Percentiles rank a stretch among this genome's conserved stretches.
Conservation (phyloP, 106 monocot genomes). For the Dendrobium catenatum region DNA sequence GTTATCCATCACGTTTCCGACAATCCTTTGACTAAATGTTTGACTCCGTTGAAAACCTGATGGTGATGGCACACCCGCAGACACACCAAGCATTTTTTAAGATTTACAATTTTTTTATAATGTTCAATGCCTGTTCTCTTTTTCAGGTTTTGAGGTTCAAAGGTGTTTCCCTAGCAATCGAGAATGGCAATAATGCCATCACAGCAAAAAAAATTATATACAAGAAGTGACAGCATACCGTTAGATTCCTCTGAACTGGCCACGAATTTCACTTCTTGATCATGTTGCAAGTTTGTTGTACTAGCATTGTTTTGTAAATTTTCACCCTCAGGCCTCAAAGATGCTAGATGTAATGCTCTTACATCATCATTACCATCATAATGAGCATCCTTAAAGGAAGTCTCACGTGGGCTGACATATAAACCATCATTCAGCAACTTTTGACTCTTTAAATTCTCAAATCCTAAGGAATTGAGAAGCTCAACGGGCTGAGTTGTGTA, state of each 20-base stretch:
- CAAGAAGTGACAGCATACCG: slow-evolving; percentile 34
- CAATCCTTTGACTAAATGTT: slow-evolving; percentile 85
- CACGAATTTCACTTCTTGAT: slow-evolving; percentile 24
- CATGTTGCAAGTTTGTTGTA: slow-evolving; percentile 14
- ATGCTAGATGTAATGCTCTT: slow-evolving; percentile 8
- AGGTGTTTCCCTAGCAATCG: not conserved
- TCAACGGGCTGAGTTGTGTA: slow-evolving; percentile 97
- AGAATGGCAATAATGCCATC: not conserved
- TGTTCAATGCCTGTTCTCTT: not conserved
- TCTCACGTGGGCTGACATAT: slow-evolving; percentile 21
- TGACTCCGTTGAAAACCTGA: slow-evolving; percentile 46
- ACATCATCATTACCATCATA: slow-evolving; percentile 23
- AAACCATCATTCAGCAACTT: slow-evolving; percentile 11
- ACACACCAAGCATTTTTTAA: not conserved
- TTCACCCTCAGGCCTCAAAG: slow-evolving; percentile 23
- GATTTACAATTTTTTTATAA: not conserved
- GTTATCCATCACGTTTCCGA: slow-evolving; percentile 89
- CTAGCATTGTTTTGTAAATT: slow-evolving; percentile 14
- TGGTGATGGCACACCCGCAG: slow-evolving; percentile 34
- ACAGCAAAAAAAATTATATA: not conserved
- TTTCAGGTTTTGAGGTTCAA: not conserved
- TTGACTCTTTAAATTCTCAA: slow-evolving; percentile 49
- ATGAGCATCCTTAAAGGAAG: slow-evolving; percentile 23
- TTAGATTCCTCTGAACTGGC: slow-evolving; percentile 46
- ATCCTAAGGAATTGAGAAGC: slow-evolving; percentile 84